Evolutionary conservation across 2,329 filamentous ascomycete species (phyloP).

Genomic region (Didymella keratinophila): DNA sequence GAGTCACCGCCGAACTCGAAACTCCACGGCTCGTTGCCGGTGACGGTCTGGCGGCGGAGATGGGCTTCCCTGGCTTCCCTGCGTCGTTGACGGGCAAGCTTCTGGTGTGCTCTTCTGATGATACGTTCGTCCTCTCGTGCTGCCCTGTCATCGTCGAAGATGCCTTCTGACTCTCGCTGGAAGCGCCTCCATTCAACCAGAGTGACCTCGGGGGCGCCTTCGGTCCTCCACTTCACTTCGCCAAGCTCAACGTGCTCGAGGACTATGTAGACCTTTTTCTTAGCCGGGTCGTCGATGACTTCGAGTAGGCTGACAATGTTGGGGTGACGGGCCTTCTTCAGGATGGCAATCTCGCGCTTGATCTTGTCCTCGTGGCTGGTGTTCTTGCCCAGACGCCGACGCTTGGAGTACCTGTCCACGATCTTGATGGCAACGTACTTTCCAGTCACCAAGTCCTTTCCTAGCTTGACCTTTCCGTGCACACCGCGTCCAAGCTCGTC

Average conservation of each 20-base stretch:
- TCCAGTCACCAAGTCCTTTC: slow-evolving; percentile 76
- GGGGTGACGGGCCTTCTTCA: slow-evolving; percentile 98
- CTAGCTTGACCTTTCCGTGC: slow-evolving; percentile 97
- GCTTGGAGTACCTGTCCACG: slow-evolving; percentile 93
- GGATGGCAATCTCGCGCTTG: slow-evolving; percentile 94
- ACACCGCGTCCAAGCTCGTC: slow-evolving; percentile 95
- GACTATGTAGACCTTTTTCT: slow-evolving; percentile 98
- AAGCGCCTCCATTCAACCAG: slow-evolving; percentile 82
- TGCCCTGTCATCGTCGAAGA: slow-evolving; percentile 53
- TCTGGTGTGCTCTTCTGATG: slow-evolving; percentile 42
- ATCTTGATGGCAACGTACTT: slow-evolving; percentile 97
- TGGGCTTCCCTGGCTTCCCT: slow-evolving; percentile 49
- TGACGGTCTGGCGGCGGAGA: slow-evolving; percentile 37
- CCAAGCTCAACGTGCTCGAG: slow-evolving; percentile 94
- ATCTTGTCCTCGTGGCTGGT: slow-evolving; percentile 80
- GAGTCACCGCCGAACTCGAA: slow-evolving; percentile 76
- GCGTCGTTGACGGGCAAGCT: slow-evolving; percentile 56
- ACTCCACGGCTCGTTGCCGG: slow-evolving; percentile 77
- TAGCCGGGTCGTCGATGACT: slow-evolving; percentile 95
- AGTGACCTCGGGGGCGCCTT: slow-evolving; percentile 83
- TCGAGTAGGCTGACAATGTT: slow-evolving; percentile 95
- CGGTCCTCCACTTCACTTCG: slow-evolving; percentile 92
- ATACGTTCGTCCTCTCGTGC: slow-evolving; percentile 56
- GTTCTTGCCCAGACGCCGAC: slow-evolving; percentile 81
- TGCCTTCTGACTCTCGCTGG: slow-evolving; percentile 70